Percentiles rank a stretch among this genome's conserved stretches.
phyloP scores from a whole-genome alignment of 345 rosid genomes.

The Euclidium syriacum region DNA sequence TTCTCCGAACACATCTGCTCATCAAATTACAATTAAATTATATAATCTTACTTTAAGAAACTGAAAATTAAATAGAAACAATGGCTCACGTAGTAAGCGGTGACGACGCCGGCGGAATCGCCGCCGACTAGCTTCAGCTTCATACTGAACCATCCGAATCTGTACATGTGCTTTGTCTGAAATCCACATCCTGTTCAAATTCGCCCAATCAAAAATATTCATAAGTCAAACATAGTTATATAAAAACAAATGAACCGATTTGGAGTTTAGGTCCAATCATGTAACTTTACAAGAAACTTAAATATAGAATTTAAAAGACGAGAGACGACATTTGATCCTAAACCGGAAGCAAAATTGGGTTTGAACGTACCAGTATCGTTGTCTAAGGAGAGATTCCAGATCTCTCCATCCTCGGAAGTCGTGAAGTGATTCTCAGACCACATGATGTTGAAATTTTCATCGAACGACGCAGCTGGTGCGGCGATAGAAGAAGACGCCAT shows the following conservation, averaged over 20 bases:
- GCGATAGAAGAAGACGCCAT: conserved; percentile 30
- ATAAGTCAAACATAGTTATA: background rate
- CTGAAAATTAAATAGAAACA: background rate
- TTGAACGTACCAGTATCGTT: conserved; percentile 70
- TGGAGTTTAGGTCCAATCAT: background rate
- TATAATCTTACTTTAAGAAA: background rate
- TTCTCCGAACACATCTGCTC: conserved; percentile 89
- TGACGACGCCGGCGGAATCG: conserved; percentile 96
- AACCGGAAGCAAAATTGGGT: background rate
- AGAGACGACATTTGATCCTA: background rate
- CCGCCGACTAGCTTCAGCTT: conserved; percentile 90
- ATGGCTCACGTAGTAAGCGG: conserved; percentile 77
- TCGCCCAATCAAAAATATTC: background rate
- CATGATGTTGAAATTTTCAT: conserved; percentile 91
- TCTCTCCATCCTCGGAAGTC: conserved; percentile 90
- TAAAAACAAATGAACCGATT: background rate
- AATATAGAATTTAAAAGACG: background rate
- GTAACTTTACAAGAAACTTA: background rate
- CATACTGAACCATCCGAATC: conserved; percentile 99
- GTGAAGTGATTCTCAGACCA: conserved; percentile 90
- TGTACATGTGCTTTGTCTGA: conserved; percentile 82
- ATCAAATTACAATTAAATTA: background rate
- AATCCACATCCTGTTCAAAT: conserved; percentile 75
- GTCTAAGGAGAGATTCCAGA: conserved; percentile 91
- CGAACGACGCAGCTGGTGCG: conserved; percentile 51